Evolutionary conservation across 352 stramenopile species (phyloP).

Genomic region (Aphanomyces euteiches): DNA sequence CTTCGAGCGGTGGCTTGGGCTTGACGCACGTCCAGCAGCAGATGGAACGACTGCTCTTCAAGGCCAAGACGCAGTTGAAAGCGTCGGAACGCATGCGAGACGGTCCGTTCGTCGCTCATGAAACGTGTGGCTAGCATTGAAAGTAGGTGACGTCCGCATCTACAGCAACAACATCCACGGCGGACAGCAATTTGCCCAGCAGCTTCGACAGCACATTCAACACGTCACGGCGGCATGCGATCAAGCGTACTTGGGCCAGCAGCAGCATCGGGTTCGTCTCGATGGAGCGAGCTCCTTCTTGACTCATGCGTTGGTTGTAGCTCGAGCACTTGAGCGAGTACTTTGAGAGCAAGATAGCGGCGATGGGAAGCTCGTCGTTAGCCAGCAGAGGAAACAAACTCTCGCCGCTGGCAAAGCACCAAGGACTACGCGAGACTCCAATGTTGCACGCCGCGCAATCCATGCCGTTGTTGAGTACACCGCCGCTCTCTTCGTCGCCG

Average conservation of each 20-base stretch:
- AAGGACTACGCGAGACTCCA: too few relatives aligned
- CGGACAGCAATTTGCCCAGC: slow-evolving; percentile 47
- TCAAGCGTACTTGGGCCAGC: slow-evolving; percentile 40
- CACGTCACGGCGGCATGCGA: slow-evolving; percentile 49
- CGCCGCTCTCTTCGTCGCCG: neutral
- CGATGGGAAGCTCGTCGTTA: slow-evolving; percentile 39
- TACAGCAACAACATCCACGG: slow-evolving; percentile 48
- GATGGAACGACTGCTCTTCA: slow-evolving; percentile 69
- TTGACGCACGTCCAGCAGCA: slow-evolving; percentile 72
- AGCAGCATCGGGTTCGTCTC: slow-evolving; percentile 36
- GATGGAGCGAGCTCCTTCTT: neutral
- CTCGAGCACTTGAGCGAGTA: slow-evolving; percentile 45
- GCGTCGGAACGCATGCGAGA: slow-evolving; percentile 67
- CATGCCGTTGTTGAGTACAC: neutral
- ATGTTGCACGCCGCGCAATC: neutral
- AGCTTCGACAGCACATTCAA: slow-evolving; percentile 51
- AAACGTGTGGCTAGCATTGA: neutral
- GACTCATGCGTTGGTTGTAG: slow-evolving; percentile 8
- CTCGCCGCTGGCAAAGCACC: neutral
- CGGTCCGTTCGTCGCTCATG: slow-evolving; percentile 25
- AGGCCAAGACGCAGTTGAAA: slow-evolving; percentile 71
- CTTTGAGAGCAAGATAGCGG: slow-evolving; percentile 42
- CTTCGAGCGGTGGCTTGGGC: slow-evolving; percentile 55
- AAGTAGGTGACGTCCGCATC: slow-evolving; percentile 36
- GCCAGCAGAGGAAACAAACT: neutral